phyloP scores from a whole-genome alignment of 1,284 basidiomycete genomes.

The Vanrija sp. region DNA sequence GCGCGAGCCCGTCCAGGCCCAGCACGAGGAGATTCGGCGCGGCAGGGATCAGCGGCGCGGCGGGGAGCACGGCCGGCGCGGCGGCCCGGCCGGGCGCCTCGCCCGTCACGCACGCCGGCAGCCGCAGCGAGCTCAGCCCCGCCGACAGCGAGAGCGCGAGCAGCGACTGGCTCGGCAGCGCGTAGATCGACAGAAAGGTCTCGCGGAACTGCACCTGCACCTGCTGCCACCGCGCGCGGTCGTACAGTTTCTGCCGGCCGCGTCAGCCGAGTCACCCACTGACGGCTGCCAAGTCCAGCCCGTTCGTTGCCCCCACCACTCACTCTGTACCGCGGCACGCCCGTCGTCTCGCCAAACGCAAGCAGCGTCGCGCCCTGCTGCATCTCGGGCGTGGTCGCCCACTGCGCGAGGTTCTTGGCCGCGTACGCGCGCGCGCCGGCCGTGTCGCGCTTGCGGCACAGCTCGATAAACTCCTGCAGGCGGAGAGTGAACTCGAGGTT shows the following conservation, averaged over 20 bases:
- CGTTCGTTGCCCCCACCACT: conserved; percentile 7
- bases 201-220: conserved; percentile 73
- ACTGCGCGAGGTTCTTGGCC: conserved; percentile 73
- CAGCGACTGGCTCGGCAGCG: conserved; percentile 77
- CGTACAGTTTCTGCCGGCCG: conserved; percentile 80
- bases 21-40: conserved; percentile 9
- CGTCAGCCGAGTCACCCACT: background rate
- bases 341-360: conserved; percentile 56
- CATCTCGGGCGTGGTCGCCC: conserved; percentile 73
- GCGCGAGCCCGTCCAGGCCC: conserved; percentile 7
- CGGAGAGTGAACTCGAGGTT: conserved; percentile 93
- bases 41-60: conserved; percentile 5
- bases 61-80: conserved; percentile 7
- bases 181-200: conserved; percentile 79
- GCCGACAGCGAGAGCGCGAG: conserved; percentile 82
- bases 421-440: conserved; percentile 79
- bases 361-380: conserved; percentile 72
- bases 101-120: conserved; percentile 61
- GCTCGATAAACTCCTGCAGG: conserved; percentile 93
- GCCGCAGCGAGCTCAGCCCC: conserved; percentile 79
- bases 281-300: too few species aligned
- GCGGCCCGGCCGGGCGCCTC: conserved; percentile 44
- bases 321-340: conserved; percentile 46
- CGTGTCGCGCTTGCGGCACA: conserved; percentile 65
- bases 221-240: conserved; percentile 66